These are phyloP conservation scores for Monosporascus sp. DNA, from an alignment of 2,329 filamentous ascomycete species.

Conservation along the genomic window DNA sequence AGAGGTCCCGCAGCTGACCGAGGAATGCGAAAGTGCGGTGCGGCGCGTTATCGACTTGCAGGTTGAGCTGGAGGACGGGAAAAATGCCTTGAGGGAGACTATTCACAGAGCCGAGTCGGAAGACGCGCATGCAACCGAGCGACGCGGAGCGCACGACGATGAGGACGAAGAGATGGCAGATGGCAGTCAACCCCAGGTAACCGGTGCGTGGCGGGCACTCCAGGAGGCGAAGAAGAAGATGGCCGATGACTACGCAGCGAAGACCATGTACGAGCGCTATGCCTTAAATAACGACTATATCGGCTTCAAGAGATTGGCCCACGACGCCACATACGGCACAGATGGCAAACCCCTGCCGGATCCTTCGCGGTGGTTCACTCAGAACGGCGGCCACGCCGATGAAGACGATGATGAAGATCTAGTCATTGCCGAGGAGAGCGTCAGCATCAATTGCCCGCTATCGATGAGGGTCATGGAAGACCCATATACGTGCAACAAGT, in stretches of 20 bases:
- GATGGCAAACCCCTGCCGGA: slow-evolving; percentile 48
- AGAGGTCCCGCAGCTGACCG: slow-evolving; percentile 37
- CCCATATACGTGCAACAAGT: slow-evolving; percentile 61
- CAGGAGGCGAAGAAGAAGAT: slow-evolving; percentile 31
- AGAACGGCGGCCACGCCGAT: slow-evolving; percentile 31
- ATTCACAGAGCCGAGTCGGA: slow-evolving; percentile 27
- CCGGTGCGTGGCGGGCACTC: slow-evolving; percentile 30
- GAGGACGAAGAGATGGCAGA: slow-evolving; percentile 22
- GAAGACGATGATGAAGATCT: slow-evolving; percentile 61
- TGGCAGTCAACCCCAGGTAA: slow-evolving; percentile 16
- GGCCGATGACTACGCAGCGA: slow-evolving; percentile 35
- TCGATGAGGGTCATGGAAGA: slow-evolving; percentile 60
- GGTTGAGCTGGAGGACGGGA: slow-evolving; percentile 43
- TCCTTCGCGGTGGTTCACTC: slow-evolving; percentile 48
- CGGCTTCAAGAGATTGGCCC: slow-evolving; percentile 54
- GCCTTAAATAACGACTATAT: slow-evolving; percentile 54
- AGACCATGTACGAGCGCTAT: slow-evolving; percentile 43
- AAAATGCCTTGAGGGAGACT: slow-evolving; percentile 33
- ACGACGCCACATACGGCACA: slow-evolving; percentile 45
- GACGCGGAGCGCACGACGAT: slow-evolving; percentile 13
- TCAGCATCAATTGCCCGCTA: slow-evolving; percentile 65
- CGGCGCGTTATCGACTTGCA: slow-evolving; percentile 45
- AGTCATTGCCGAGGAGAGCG: slow-evolving; percentile 56
- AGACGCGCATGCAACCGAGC: slow-evolving; percentile 9
- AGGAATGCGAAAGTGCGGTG: slow-evolving; percentile 40